Percentiles rank a stretch among this genome's conserved stretches.
These are phyloP conservation scores for Phialocephala sp. DNA, from an alignment of 2,329 filamentous ascomycete genomes.

Conservation along the genomic window DNA sequence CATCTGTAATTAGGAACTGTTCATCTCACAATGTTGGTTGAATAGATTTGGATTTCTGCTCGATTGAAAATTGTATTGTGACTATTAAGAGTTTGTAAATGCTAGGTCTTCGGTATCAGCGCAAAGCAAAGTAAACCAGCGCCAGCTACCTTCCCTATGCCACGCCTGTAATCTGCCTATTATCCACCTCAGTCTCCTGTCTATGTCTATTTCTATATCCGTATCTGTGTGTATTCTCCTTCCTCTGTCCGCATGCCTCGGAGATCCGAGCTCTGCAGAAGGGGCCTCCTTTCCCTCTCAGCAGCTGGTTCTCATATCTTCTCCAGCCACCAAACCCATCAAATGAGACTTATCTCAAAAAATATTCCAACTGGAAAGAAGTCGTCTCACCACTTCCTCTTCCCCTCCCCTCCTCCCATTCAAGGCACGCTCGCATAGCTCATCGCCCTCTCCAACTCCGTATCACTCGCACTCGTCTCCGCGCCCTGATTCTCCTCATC, in stretches of 20 bases:
- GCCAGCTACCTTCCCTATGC: too few species aligned
- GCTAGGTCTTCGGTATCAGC: too few species aligned
- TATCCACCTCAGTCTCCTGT: background rate
- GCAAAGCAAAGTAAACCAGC: too few species aligned
- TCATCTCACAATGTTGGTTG: too few species aligned
- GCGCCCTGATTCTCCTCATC: conserved; percentile 48
- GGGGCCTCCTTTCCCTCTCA: too few species aligned
- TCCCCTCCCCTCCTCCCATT: conserved; percentile 44
- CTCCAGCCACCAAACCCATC: too few species aligned
- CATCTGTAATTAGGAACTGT: too few species aligned
- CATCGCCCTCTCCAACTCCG: conserved; percentile 34
- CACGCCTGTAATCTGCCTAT: background rate
- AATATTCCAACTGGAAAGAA: background rate
- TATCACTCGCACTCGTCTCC: conserved; percentile 21
- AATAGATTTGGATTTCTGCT: too few species aligned
- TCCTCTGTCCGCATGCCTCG: background rate
- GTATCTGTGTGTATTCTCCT: background rate
- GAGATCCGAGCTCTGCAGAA: too few species aligned
- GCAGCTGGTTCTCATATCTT: too few species aligned
- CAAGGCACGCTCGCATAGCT: conserved; percentile 39
- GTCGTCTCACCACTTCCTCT: conserved; percentile 36
- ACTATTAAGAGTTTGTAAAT: too few species aligned
- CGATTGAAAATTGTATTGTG: too few species aligned
- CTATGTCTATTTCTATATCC: conserved; percentile 10
- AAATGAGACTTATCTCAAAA: background rate